phyloP scores from a whole-genome alignment of 2,329 filamentous ascomycete genomes.

The Sporothrix inflata region DNA sequence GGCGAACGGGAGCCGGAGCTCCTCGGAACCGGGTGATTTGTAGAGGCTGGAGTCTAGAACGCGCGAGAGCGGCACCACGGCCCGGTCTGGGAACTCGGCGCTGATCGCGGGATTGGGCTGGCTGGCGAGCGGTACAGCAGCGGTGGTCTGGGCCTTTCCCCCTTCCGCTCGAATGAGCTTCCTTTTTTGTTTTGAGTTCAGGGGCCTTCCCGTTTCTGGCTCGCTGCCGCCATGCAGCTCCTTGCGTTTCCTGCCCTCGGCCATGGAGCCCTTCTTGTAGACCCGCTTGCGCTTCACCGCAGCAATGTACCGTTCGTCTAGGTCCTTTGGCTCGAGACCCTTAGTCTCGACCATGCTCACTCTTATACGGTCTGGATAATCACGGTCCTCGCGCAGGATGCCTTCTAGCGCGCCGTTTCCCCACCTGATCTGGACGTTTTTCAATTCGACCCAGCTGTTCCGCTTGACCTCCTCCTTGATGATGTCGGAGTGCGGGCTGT shows the following conservation, averaged over 20 bases:
- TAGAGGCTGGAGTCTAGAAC: slow-evolving; percentile 48
- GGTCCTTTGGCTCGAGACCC: slow-evolving; percentile 39
- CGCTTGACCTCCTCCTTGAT: slow-evolving; percentile 58
- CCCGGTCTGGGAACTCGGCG: slow-evolving; percentile 49
- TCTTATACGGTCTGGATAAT: background rate
- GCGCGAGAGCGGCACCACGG: slow-evolving; percentile 43
- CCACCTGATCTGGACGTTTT: slow-evolving; percentile 72
- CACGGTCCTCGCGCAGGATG: slow-evolving; percentile 64
- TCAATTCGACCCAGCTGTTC: slow-evolving; percentile 67
- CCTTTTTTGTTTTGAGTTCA: slow-evolving; percentile 15
- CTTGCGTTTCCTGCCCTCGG: slow-evolving; percentile 43
- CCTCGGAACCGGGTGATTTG: slow-evolving; percentile 47
- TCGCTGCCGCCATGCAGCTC: slow-evolving; percentile 39
- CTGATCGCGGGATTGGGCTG: slow-evolving; percentile 40
- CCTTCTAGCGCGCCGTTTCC: slow-evolving; percentile 68
- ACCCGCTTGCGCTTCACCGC: slow-evolving; percentile 65
- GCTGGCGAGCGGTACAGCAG: background rate
- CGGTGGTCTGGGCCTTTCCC: slow-evolving; percentile 9
- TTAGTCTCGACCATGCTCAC: slow-evolving; percentile 30
- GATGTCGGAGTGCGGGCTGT: slow-evolving; percentile 65
- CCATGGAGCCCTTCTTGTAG: slow-evolving; percentile 54
- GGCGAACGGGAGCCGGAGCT: slow-evolving; percentile 67
- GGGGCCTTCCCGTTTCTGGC: slow-evolving; percentile 7
- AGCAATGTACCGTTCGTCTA: slow-evolving; percentile 56
- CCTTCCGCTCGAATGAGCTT: slow-evolving; percentile 3